Base-by-base conservation (phyloP, 2,329 filamentous ascomycete species). In the Hypoxylon sp. region DNA sequence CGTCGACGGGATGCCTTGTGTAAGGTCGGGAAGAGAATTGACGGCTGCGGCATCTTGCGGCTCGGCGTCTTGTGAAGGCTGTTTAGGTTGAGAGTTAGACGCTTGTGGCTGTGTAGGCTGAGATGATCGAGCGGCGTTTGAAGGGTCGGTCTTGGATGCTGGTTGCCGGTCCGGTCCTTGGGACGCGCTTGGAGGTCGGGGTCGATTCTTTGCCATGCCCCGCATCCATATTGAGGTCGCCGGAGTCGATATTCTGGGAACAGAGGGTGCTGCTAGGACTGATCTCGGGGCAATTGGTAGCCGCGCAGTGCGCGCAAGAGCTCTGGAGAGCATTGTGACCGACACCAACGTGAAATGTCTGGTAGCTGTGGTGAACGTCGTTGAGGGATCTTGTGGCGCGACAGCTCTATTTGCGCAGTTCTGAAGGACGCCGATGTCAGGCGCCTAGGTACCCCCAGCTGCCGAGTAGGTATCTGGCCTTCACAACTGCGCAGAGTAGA, bases 1-100 rank as follows among this genome's bases (percentile, higher is more conserved):
- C 1, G 93, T 97, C 1, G 93, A 97, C 0, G 94, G 94, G 62
- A 98, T 96, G 63, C 94, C 94, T 70, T 94, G 88, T n/a, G 92
- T 95, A 40, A 98, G 82, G 72, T 98, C 93, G 49, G 94, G 94
- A 10, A 97, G 84, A 49, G 91, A 88, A 45, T 55, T 62, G 8
- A 72, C 52, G 52, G 60, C 9, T 26, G 59, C 33, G 4, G 38
- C 9, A 45, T 53, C 27, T 31, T 54, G 41, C 4, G 54, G 50
- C 37, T 55, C 53, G 45, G 41, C 20, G 15, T n/a, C 23, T 55
- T 60, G 53, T 4, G 63, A 46, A 17, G 64, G 33, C 53, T 63
- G 50, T 13, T 53, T 41, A 18, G 62, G 29, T 23, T 55, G 24
- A n/a, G 59, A 29, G 18, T 7, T 49, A 7, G 29, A 29, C 9